Percentiles rank a stretch among this genome's conserved stretches.
phyloP scores from a whole-genome alignment of 225 moss, liverwort and hornwort genomes.

The Neckera pumila region DNA sequence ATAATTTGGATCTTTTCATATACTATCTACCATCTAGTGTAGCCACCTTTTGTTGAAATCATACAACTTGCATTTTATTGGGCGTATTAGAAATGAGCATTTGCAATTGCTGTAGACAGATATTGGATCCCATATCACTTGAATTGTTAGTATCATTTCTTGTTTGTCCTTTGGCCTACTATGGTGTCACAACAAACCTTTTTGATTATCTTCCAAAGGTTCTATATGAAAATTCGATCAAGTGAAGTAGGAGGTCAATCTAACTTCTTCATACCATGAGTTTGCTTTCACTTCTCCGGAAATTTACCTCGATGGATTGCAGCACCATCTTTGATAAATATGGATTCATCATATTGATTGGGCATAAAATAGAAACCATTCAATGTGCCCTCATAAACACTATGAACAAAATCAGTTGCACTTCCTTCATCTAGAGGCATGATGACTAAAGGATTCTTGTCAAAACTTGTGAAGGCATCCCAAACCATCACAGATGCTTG shows the following conservation, averaged over 20 bases:
- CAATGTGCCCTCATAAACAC: not conserved
- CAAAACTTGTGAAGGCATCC: not conserved
- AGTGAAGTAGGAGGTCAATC: not conserved
- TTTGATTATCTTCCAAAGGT: not conserved
- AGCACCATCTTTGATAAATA: not conserved
- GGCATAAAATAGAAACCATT: not conserved
- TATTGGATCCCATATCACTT: accelerated
- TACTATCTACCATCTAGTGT: not conserved
- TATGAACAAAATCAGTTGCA: accelerated
- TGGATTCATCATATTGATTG: accelerated
- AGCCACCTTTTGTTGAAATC: not conserved
- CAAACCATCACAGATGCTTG: not conserved
- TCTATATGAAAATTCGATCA: accelerated
- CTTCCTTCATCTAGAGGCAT: not conserved
- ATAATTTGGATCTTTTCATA: not conserved
- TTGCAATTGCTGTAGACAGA: not conserved
- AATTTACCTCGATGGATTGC: not conserved
- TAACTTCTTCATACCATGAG: not conserved
- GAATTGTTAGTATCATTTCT: not conserved
- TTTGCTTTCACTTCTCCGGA: not conserved
- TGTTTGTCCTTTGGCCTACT: not conserved
- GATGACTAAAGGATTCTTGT: not conserved
- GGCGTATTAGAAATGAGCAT: not conserved
- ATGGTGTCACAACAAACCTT: not conserved
- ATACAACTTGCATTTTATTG: not conserved